A percentile compares a stretch with the other conserved stretches of the same genome.
phyloP scores from a whole-genome alignment of 257 asterid species.

The Plantago elongata region DNA sequence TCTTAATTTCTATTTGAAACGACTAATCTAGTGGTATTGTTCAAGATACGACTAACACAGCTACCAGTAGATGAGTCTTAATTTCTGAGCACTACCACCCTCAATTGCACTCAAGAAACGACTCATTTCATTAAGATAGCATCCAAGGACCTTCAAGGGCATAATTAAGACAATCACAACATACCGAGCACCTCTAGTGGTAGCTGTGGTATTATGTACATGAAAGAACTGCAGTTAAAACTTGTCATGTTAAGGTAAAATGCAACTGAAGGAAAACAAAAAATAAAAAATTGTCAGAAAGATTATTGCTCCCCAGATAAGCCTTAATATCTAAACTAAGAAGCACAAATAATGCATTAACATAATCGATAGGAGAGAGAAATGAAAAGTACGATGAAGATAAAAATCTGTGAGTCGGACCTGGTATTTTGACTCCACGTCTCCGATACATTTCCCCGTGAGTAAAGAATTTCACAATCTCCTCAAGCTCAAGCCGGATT shows the following conservation, averaged over 20 bases:
- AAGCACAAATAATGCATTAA: slow-evolving; percentile 3
- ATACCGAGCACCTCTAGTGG: no score
- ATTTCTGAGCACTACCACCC: no score
- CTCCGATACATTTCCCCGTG: slow-evolving; percentile 94
- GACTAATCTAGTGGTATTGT: no score
- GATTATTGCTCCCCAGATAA: slow-evolving; percentile 1
- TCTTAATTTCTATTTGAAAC: neutral
- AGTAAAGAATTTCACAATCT: slow-evolving; percentile 95
- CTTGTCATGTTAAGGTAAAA: slow-evolving; percentile 7
- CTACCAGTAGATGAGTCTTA: no score
- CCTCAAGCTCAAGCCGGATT: slow-evolving; percentile 94
- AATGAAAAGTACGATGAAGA: neutral
- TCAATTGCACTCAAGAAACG: no score
- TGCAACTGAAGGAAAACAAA: neutral
- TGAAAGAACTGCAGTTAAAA: neutral
- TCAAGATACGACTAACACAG: no score
- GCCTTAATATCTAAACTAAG: slow-evolving; percentile 2
- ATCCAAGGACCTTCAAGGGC: neutral
- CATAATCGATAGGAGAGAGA: neutral
- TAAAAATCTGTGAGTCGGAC: slow-evolving; percentile 28
- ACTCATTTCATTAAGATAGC: neutral
- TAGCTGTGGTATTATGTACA: neutral
- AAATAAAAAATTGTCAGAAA: neutral
- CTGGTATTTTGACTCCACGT: slow-evolving; percentile 95
- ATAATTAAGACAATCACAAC: neutral